Base-by-base conservation (phyloP, 352 stramenopile genomes). In the Phytophthora colocasiae region DNA sequence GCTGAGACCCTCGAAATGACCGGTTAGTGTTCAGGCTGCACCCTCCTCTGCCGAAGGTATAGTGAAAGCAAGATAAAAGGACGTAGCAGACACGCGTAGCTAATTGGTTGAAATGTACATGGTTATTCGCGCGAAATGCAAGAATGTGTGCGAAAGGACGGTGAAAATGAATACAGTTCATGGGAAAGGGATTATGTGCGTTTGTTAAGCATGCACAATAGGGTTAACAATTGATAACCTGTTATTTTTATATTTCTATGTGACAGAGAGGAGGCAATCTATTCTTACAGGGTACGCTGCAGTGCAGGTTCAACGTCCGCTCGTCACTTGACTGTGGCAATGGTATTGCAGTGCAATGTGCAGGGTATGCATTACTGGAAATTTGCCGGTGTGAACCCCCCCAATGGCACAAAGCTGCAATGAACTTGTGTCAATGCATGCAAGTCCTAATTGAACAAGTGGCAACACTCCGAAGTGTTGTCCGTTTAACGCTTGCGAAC, bases 1-100 rank as follows among this genome's bases (percentile, higher is more conserved):
- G 22, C 26, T 38, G n/a, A 32, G 38, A 39, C 48, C 40, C 47
- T 59, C 58, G 38, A 65, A 65, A 65, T 47, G 32, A 32, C 48
- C 48, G n/a, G 46, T 12, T 15, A 39, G 14, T 53, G 48, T 15
- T 10, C 26, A 26, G 9, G 36, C 52, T 59, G 50, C 32, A 15
- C 43, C 43, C 14, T 27, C 17, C 56, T 71, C 56, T 58, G 48
- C 45, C 36, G 31, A 45, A 22, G 46, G 2, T 5, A 71, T 66
- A 66, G 17, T 66, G 40, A 51, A 50, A 24, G 17, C 31, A 64
- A 64, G 62, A 36, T 36, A 14, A 36, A 14, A 14, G 9, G 31
- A 11, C 8, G 11, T 31, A 1, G 49, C 9, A 43, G 22, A 17
- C 3, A 57, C 49, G 24, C 2, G 34, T 26, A n/a, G 27, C 19